Percentiles rank a stretch among this genome's conserved stretches.
Evolutionary conservation across 2,329 filamentous ascomycete genomes (phyloP).

Genomic region (Aspergillus alliaceus): DNA sequence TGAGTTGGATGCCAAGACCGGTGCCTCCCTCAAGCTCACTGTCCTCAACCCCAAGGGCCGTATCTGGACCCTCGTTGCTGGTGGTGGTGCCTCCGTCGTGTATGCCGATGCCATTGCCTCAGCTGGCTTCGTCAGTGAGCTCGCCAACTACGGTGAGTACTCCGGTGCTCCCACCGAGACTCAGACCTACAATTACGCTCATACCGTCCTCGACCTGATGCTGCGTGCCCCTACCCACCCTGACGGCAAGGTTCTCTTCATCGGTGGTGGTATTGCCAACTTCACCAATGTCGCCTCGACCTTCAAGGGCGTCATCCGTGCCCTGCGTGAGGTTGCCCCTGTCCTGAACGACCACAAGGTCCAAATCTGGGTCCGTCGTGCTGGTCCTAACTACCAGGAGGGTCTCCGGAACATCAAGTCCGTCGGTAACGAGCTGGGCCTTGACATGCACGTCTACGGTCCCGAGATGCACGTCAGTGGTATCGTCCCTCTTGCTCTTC

Average conservation of each 20-base stretch:
- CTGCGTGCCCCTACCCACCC: conserved; percentile 80
- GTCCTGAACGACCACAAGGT: conserved; percentile 93
- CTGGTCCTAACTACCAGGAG: conserved; percentile 99
- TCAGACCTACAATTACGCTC: conserved; percentile 98
- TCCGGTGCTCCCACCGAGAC: conserved; percentile 98
- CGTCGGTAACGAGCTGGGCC: conserved; percentile 87
- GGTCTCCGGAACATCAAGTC: conserved; percentile 99
- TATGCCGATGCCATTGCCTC: conserved; percentile 99
- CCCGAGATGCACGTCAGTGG: conserved; percentile 87
- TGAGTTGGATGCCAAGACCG: conserved; percentile 98
- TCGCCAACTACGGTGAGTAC: conserved; percentile 99
- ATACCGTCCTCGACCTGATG: conserved; percentile 96
- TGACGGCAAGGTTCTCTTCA: conserved; percentile 98
- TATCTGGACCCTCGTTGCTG: conserved; percentile 97
- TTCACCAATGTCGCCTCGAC: conserved; percentile 99
- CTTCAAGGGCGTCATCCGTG: conserved; percentile 99
- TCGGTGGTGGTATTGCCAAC: conserved; percentile 99
- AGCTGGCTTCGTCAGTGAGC: conserved; percentile 88
- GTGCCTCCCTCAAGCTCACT: conserved; percentile 97
- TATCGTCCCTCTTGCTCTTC: conserved; percentile 88
- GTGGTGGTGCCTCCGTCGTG: conserved; percentile 98
- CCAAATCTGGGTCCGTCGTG: conserved; percentile 90
- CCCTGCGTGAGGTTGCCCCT: conserved; percentile 83
- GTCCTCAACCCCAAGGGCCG: conserved; percentile 89
- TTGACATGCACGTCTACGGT: conserved; percentile 90